Conservation (phyloP, 805 yeast species). For the Candida ipomoeae region DNA sequence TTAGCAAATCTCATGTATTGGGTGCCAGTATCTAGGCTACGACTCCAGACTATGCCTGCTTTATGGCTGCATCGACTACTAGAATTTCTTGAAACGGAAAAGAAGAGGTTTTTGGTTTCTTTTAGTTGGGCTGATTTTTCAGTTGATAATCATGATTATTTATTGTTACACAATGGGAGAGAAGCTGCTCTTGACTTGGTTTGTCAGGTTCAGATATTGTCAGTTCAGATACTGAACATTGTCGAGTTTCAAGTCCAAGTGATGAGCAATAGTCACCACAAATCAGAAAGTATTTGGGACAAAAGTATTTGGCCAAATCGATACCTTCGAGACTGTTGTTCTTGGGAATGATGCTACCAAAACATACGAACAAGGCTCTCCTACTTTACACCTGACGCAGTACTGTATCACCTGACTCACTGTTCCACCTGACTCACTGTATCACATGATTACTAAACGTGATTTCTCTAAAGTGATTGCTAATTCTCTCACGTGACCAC, state of each 20-base stretch:
- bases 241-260: not conserved
- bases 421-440: too few relatives aligned
- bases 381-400: too few relatives aligned
- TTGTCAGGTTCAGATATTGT: not conserved
- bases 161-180: not conserved
- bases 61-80: not conserved
- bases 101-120: not conserved
- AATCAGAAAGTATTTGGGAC: not conserved
- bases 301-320: not conserved
- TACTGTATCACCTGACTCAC: too few relatives aligned
- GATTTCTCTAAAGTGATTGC: too few relatives aligned
- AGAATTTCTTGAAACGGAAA: not conserved
- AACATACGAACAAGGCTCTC: not conserved
- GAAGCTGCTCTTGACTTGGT: not conserved
- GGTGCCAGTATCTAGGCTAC: not conserved
- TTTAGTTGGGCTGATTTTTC: not conserved
- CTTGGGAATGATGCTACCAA: not conserved
- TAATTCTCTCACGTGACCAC: too few relatives aligned
- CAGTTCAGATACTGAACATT: not conserved
- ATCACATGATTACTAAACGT: too few relatives aligned
- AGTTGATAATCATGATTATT: not conserved
- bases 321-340: not conserved
- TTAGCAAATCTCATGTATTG: not conserved
- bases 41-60: constrained; percentile 5
- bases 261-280: not conserved